Conservation (phyloP, 1,284 basidiomycete species). For the Malassezia nana region DNA sequence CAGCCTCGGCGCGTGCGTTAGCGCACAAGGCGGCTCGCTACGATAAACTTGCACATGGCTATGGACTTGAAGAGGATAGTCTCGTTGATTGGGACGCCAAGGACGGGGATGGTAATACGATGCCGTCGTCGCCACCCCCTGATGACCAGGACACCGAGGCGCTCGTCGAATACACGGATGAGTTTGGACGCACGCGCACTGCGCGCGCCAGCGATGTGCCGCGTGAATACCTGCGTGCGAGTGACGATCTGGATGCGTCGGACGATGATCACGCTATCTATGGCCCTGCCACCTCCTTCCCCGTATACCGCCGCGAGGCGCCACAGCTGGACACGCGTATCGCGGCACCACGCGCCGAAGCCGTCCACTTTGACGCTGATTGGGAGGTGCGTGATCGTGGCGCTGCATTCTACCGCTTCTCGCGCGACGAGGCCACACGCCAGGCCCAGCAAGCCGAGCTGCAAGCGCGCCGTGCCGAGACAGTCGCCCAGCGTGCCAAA, state of each 20-base stretch:
- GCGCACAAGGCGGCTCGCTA: slow-evolving; percentile 74
- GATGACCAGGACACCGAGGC: slow-evolving; percentile 56
- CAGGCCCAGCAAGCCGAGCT: slow-evolving; percentile 69
- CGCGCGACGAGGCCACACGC: slow-evolving; percentile 66
- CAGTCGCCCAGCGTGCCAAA: slow-evolving; percentile 56
- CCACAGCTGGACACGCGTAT: background rate
- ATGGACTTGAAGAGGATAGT: slow-evolving; percentile 57
- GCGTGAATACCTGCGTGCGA: slow-evolving; percentile 49
- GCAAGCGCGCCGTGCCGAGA: slow-evolving; percentile 60
- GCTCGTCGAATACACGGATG: slow-evolving; percentile 71
- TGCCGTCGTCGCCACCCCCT: background rate
- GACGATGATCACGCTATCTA: slow-evolving; percentile 26
- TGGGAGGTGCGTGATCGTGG: slow-evolving; percentile 75
- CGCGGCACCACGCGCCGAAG: background rate
- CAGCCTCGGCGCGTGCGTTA: slow-evolving; percentile 57
- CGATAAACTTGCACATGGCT: slow-evolving; percentile 64
- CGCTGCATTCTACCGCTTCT: slow-evolving; percentile 81
- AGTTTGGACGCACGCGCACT: slow-evolving; percentile 66
- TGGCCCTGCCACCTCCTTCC: slow-evolving; percentile 56
- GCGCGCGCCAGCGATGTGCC: slow-evolving; percentile 67
- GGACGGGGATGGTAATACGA: slow-evolving; percentile 52
- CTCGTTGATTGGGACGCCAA: slow-evolving; percentile 77
- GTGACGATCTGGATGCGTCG: background rate
- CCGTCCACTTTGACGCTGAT: slow-evolving; percentile 66
- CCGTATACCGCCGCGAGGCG: slow-evolving; percentile 58